phyloP scores from a whole-genome alignment of 2,329 filamentous ascomycete species.

The Truncatella angustata region DNA sequence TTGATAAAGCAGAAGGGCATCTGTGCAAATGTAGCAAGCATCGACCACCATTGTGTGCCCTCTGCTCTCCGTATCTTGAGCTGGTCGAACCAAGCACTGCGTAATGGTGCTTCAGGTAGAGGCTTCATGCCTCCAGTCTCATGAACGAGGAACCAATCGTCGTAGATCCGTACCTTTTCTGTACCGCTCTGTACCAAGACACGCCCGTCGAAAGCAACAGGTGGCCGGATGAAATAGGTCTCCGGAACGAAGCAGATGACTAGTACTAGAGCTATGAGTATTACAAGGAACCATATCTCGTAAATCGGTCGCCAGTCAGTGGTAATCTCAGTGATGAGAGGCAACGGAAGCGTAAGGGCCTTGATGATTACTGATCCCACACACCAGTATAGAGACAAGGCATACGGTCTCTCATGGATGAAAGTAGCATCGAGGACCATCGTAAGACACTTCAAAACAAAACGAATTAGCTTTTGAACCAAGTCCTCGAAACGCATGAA shows the following conservation, averaged over 20 bases:
- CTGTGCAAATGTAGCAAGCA: slow-evolving; percentile 18
- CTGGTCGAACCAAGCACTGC: slow-evolving; percentile 2
- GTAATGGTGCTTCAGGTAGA: slow-evolving; percentile 6
- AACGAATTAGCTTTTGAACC: not conserved
- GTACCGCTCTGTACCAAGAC: slow-evolving; percentile 35
- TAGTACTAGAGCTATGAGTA: slow-evolving; percentile 23
- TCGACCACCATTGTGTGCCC: slow-evolving; percentile 13
- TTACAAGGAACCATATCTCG: slow-evolving; percentile 25
- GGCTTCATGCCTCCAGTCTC: slow-evolving; percentile 13
- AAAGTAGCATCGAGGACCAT: slow-evolving; percentile 37
- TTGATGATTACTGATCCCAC: slow-evolving; percentile 24
- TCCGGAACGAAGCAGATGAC: slow-evolving; percentile 31
- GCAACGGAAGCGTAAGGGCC: slow-evolving; percentile 22
- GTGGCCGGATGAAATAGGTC: slow-evolving; percentile 38
- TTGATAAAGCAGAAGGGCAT: slow-evolving; percentile 23
- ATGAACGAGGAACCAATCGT: slow-evolving; percentile 26
- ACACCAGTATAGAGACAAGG: slow-evolving; percentile 33
- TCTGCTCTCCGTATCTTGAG: slow-evolving; percentile 11
- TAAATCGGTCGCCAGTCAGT: slow-evolving; percentile 33
- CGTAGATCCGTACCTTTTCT: slow-evolving; percentile 36
- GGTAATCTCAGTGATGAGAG: slow-evolving; percentile 23
- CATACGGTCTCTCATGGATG: slow-evolving; percentile 33
- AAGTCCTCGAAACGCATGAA: not conserved
- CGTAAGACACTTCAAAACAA: slow-evolving; percentile 26
- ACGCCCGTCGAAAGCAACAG: slow-evolving; percentile 38